Base-by-base conservation (phyloP, 129 eudicot genomes). In the Deinandra increscens region DNA sequence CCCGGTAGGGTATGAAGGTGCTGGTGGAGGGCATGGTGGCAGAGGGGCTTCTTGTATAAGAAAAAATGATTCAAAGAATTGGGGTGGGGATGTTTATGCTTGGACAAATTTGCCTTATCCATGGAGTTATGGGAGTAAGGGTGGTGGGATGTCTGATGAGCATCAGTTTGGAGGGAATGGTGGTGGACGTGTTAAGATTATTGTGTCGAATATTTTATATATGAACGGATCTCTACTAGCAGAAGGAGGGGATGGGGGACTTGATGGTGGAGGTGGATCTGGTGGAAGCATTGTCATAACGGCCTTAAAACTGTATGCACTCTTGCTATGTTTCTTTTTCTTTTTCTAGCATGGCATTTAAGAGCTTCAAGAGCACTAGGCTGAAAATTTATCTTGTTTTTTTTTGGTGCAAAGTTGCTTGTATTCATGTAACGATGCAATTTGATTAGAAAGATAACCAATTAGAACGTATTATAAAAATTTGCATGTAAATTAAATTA, bases 1-100 rank as follows among this genome's bases (percentile, higher is more conserved):
- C 53, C 97, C 97, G 29, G 89, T 85, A 61, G 91, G 92, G 76
- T 66, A 75, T 75, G 97, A 91, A 9, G 92, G 97, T 62, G 95
- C 95, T 75, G 97, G 97, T 53, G 97, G 97, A 38, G 97, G 97
- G 22, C 97, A 91, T 78, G 97, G 97, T 10, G 97, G 97, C 15
- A 79, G 97, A 73, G 97, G 97, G 59, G 97, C 96, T 20, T 87
- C 97, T 37, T 91, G 97, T 82, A 44, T 81, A 49, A 83, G 87
- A 75, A 78, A 78, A 19, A 81, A 81, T 53, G 60, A 70, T 9
- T 79, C 86, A 19, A 79, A 74, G 54, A 75, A 54, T 66, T 91
- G 97, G 97, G 97, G 97, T 23, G 97, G 97, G 74, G 97, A 91
- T 83, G 97, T 87, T 78, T 91, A 91, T 80, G 77, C 81, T 68